phyloP scores from a whole-genome alignment of 441 rosid species.

The Gossypium gossypioides region DNA sequence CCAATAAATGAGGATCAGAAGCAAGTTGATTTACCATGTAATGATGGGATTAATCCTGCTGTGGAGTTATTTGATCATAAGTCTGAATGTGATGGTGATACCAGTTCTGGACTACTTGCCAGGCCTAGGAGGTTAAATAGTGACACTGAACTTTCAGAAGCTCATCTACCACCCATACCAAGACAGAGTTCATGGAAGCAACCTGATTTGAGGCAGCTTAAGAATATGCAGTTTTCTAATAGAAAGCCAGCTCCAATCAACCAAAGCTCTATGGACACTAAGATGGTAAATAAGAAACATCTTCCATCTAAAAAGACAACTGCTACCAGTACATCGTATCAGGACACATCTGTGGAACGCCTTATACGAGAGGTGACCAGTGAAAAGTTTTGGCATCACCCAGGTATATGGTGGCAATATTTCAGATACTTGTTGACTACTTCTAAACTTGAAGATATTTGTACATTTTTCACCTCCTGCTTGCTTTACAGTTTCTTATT shows the following conservation, averaged over 20 bases:
- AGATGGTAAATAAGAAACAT: conserved; percentile 61
- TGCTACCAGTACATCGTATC: conserved; percentile 40
- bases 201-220: conserved; percentile 50
- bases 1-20: conserved; percentile 47
- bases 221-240: conserved; percentile 40
- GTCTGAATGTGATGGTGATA: conserved; percentile 60
- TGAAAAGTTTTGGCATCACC: conserved; percentile 88
- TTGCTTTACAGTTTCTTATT: conserved; percentile 24
- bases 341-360: conserved; percentile 96
- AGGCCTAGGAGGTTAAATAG: conserved; percentile 57
- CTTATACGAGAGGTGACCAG: conserved; percentile 91
- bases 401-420: conserved; percentile 43
- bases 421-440: conserved; percentile 13
- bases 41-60: conserved; percentile 36
- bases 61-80: conserved; percentile 44
- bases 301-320: conserved; percentile 48
- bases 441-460: conserved; percentile 11
- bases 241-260: conserved; percentile 39
- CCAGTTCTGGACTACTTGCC: conserved; percentile 31
- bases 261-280: conserved; percentile 59
- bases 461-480: conserved; percentile 10
- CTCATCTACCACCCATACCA: conserved; percentile 38
- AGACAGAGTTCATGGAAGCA: conserved; percentile 88
- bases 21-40: conserved; percentile 37
- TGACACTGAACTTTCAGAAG: conserved; percentile 50